These are phyloP conservation scores for Gossypium davidsonii DNA, from an alignment of 441 rosid genomes.

Conservation along the genomic window DNA sequence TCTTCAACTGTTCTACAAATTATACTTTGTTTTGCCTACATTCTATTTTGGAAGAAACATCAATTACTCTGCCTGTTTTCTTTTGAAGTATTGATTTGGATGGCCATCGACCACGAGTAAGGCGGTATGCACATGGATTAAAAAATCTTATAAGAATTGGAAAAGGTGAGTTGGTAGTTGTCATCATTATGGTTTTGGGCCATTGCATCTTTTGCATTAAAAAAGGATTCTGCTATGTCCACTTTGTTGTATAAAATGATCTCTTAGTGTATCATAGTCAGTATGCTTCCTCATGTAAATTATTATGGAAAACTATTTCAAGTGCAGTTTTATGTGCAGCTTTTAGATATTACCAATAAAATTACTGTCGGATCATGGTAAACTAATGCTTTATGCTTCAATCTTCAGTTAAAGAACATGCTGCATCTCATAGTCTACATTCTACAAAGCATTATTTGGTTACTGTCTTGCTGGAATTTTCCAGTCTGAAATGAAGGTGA, in stretches of 20 bases:
- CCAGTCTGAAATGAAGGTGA: constrained; percentile 2
- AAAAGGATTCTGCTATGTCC: not conserved
- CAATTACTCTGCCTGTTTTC: constrained; percentile 15
- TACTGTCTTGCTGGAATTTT: not conserved
- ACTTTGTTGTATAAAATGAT: not conserved
- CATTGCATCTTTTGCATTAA: not conserved
- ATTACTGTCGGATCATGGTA: not conserved
- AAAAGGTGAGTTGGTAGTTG: constrained; percentile 55
- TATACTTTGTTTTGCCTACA: not conserved
- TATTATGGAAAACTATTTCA: not conserved
- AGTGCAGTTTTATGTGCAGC: not conserved
- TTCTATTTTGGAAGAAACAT: constrained; percentile 7
- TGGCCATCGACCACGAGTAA: constrained; percentile 84
- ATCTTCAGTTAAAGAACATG: not conserved
- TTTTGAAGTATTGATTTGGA: constrained; percentile 75
- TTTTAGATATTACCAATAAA: constrained; percentile 1
- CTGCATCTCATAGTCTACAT: not conserved
- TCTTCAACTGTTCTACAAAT: not conserved
- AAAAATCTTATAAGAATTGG: constrained; percentile 82
- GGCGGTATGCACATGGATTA: constrained; percentile 84
- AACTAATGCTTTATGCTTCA: not conserved
- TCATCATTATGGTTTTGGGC: not conserved
- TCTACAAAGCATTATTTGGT: not conserved
- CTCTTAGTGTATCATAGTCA: constrained; percentile 5
- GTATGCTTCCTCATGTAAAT: constrained; percentile 3